A percentile compares a stretch with the other conserved stretches of the same genome.
phyloP scores from a whole-genome alignment of 192 early-diverging fungal genomes.

The Spizellomyces punctatus region DNA sequence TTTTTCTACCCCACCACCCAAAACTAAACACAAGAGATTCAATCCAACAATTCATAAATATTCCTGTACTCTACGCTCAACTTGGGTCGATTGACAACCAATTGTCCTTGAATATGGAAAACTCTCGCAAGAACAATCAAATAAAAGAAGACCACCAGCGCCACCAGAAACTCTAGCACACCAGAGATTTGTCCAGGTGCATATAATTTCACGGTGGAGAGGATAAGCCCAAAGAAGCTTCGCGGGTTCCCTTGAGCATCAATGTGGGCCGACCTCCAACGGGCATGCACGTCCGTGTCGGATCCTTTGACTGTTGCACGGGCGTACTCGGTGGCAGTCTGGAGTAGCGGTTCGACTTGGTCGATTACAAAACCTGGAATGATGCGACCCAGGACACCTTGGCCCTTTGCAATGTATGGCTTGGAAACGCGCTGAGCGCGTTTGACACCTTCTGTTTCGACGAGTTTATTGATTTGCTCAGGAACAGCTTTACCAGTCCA shows the following conservation, averaged over 20 bases:
- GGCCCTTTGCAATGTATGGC: conserved; percentile 40
- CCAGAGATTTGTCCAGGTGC: conserved; percentile 44
- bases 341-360: conserved; percentile 45
- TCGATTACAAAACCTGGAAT: conserved; percentile 46
- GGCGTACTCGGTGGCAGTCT: conserved; percentile 34
- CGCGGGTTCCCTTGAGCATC: conserved; percentile 24
- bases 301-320: not conserved
- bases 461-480: conserved; percentile 31
- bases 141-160: conserved; percentile 46
- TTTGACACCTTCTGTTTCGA: conserved; percentile 36
- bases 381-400: conserved; percentile 38
- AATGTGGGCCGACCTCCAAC: conserved; percentile 19
- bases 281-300: not conserved
- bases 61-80: conserved; percentile 40
- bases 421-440: conserved; percentile 34
- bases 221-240: conserved; percentile 31
- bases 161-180: conserved; percentile 43
- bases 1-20: too few relatives aligned
- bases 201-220: conserved; percentile 42
- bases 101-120: conserved; percentile 41
- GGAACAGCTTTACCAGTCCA: conserved; percentile 48
- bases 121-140: conserved; percentile 41
- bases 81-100: conserved; percentile 47
- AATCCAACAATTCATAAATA: conserved; percentile 39
- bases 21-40: not conserved